phyloP scores from a whole-genome alignment of 441 rosid genomes.

The Pelargonium myrrhifolium region DNA sequence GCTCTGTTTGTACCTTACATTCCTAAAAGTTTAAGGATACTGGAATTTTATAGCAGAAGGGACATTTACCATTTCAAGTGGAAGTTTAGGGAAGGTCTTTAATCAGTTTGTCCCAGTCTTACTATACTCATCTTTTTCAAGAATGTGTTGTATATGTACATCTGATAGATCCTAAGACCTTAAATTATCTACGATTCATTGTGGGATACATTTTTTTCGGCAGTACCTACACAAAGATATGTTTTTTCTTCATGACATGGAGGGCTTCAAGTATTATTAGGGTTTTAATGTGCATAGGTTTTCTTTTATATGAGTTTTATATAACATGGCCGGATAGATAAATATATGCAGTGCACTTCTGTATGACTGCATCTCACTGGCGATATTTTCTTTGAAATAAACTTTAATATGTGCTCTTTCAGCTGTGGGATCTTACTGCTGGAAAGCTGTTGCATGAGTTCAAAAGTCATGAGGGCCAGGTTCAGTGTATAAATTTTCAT shows the following conservation, averaged over 20 bases:
- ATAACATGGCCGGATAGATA: not conserved
- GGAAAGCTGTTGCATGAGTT: constrained; percentile 97
- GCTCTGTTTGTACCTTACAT: too few species aligned
- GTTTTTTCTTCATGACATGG: not conserved
- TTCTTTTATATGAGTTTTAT: not conserved
- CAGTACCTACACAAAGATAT: not conserved
- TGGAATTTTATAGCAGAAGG: too few species aligned
- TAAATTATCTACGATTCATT: too few species aligned
- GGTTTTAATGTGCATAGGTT: not conserved
- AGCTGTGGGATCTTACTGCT: constrained; percentile 99
- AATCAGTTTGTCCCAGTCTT: not conserved
- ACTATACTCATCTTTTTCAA: not conserved
- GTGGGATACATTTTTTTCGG: not conserved
- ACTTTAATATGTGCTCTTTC: constrained; percentile 12
- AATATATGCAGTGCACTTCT: not conserved
- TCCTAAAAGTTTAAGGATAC: too few species aligned
- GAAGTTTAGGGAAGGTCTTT: too few species aligned
- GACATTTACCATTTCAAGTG: too few species aligned
- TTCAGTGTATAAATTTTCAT: constrained; percentile 95
- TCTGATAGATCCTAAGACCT: not conserved
- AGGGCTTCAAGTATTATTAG: not conserved
- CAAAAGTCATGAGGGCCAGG: constrained; percentile 85
- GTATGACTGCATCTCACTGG: not conserved
- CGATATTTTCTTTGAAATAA: constrained; percentile 10
- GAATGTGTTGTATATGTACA: not conserved